Evolutionary conservation across 2,329 filamentous ascomycete species (phyloP).

Genomic region (Claviceps paspali): DNA sequence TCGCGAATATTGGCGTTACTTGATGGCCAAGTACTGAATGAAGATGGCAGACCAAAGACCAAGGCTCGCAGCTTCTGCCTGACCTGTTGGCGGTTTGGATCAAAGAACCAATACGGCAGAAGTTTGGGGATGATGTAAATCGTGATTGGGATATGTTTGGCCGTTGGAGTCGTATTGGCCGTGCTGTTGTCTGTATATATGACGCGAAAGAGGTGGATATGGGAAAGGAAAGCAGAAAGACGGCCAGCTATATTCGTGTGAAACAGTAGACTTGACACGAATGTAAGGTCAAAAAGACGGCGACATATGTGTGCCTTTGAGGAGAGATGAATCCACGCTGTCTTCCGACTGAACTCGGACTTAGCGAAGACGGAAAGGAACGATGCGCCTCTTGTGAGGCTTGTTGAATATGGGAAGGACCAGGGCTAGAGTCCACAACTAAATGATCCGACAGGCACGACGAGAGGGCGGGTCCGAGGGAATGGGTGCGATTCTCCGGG

Average conservation of each 20-base stretch:
- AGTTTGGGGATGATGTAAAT: neutral
- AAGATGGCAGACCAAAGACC: neutral
- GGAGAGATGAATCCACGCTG: neutral
- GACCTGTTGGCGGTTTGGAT: neutral
- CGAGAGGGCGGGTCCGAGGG: slow-evolving; percentile 4
- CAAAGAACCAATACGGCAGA: neutral
- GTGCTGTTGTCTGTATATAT: neutral
- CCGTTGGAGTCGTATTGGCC: neutral
- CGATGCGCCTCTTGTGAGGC: slow-evolving; percentile 3
- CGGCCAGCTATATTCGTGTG: slow-evolving; percentile 4
- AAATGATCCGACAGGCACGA: slow-evolving; percentile 4
- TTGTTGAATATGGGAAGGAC: slow-evolving; percentile 3
- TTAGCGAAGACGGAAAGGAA: slow-evolving; percentile 4
- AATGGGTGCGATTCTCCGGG: slow-evolving; percentile 4
- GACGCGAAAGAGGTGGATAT: neutral
- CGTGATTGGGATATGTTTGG: neutral
- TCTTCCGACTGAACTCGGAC: slow-evolving; percentile 1
- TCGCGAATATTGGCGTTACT: neutral
- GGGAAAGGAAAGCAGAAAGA: slow-evolving; percentile 1
- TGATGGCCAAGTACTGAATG: neutral
- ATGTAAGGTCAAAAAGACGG: neutral
- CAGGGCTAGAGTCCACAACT: slow-evolving; percentile 4
- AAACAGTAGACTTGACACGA: neutral
- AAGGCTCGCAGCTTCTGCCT: neutral
- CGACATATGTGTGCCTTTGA: neutral